A percentile compares a stretch with the other conserved stretches of the same genome.
phyloP scores from a whole-genome alignment of 805 yeast genomes.

The Zygotorulaspora danielsina region DNA sequence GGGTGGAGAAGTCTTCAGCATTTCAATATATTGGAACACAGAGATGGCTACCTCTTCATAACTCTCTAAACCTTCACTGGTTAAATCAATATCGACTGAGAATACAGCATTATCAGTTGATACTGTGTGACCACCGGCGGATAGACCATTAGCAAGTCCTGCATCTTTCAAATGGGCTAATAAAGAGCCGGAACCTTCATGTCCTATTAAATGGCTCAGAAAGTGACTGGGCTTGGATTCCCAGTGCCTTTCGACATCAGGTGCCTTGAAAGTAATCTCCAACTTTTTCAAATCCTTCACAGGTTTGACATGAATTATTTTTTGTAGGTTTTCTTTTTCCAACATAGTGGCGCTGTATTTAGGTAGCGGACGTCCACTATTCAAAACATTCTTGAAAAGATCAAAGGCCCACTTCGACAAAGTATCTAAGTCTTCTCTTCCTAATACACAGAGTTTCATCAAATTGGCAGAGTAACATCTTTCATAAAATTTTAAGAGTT shows the following conservation, averaged over 20 bases:
- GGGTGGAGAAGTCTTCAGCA: constrained; percentile 56
- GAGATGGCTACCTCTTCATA: constrained; percentile 57
- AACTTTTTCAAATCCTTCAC: constrained; percentile 73
- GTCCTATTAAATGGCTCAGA: constrained; percentile 81
- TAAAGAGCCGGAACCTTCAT: constrained; percentile 86
- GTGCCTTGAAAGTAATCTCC: constrained; percentile 65
- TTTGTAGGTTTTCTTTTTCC: constrained; percentile 46
- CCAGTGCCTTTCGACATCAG: constrained; percentile 70
- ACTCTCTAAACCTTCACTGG: constrained; percentile 62
- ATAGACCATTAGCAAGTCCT: constrained; percentile 77
- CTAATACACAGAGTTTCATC: constrained; percentile 82
- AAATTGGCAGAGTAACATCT: constrained; percentile 76
- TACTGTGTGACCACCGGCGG: constrained; percentile 65
- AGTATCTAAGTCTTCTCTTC: constrained; percentile 71
- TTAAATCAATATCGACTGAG: constrained; percentile 67
- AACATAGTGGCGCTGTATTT: constrained; percentile 43
- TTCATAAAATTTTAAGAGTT: constrained; percentile 68
- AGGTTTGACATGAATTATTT: constrained; percentile 65
- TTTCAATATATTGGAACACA: constrained; percentile 67
- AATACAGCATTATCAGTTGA: constrained; percentile 67
- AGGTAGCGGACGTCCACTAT: constrained; percentile 37
- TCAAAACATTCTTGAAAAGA: constrained; percentile 59
- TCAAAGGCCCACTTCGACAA: constrained; percentile 67
- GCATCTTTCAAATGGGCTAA: constrained; percentile 60
- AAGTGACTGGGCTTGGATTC: constrained; percentile 65